Percentiles rank a stretch among this genome's conserved stretches.
phyloP scores from a whole-genome alignment of 805 yeast genomes.

The Scheffersomyces stipitis region DNA sequence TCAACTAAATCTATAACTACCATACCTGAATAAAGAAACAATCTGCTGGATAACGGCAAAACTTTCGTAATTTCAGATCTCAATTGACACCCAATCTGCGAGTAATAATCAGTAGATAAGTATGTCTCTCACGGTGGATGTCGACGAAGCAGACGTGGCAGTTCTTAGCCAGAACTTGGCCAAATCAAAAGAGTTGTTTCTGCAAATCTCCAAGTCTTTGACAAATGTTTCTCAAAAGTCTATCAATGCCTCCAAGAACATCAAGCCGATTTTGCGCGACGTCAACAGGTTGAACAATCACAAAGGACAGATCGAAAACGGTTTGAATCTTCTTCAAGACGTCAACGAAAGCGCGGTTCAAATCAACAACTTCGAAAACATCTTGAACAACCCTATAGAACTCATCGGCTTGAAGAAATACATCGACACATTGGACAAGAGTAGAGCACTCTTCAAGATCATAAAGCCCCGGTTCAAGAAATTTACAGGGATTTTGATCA shows the following conservation, averaged over 20 bases:
- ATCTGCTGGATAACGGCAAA: no score
- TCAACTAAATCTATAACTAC: no score
- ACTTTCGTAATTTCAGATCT: no score
- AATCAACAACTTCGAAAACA: conserved; percentile 41
- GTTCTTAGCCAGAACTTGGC: conserved; percentile 74
- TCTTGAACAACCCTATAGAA: conserved; percentile 34
- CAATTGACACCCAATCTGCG: no score
- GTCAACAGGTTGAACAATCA: conserved; percentile 56
- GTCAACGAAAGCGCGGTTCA: conserved; percentile 50
- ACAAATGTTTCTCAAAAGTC: conserved; percentile 53
- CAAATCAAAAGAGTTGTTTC: conserved; percentile 56
- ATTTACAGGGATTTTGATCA: conserved; percentile 67
- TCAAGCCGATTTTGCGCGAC: conserved; percentile 69
- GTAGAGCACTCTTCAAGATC: conserved; percentile 47
- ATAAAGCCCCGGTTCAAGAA: conserved; percentile 44
- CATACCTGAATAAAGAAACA: no score
- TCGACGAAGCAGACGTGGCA: conserved; percentile 81
- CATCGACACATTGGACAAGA: conserved; percentile 31
- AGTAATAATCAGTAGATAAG: no score
- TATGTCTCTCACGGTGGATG: conserved; percentile 42
- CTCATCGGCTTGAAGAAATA: conserved; percentile 39
- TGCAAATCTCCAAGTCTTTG: conserved; percentile 55
- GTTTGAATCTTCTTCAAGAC: conserved; percentile 51
- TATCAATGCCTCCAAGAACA: conserved; percentile 54
- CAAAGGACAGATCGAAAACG: conserved; percentile 57